phyloP scores from a whole-genome alignment of 148 eudicot genomes.

The Silene conica region DNA sequence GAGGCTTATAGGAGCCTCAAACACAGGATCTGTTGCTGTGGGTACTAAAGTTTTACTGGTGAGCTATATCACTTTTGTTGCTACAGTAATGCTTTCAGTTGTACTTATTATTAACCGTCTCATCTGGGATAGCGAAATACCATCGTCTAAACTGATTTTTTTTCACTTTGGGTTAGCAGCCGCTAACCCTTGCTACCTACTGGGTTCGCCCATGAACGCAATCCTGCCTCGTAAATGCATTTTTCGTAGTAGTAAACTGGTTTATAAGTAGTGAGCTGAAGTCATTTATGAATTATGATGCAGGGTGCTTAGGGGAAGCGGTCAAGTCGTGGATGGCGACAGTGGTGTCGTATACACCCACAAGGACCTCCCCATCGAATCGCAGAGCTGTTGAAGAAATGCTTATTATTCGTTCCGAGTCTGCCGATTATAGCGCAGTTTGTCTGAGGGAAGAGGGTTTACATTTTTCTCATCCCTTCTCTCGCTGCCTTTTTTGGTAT shows the following conservation, averaged over 20 bases:
- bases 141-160: too few relatives aligned
- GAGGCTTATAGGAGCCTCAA: too few relatives aligned
- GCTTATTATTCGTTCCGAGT: background rate
- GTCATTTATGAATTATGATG: conserved; percentile 13
- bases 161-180: too few relatives aligned
- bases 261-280: background rate
- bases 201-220: too few relatives aligned
- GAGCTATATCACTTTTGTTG: too few relatives aligned
- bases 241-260: background rate
- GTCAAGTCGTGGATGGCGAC: conserved; percentile 82
- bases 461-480: conserved; percentile 25
- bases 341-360: conserved; percentile 76
- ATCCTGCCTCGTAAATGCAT: background rate
- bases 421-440: conserved; percentile 32
- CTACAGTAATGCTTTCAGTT: too few relatives aligned
- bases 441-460: conserved; percentile 22
- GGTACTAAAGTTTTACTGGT: too few relatives aligned
- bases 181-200: too few relatives aligned
- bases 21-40: too few relatives aligned
- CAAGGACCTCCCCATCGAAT: conserved; percentile 50
- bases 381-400: conserved; percentile 3
- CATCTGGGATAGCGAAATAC: too few relatives aligned
- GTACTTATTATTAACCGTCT: too few relatives aligned
- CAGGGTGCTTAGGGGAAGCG: conserved; percentile 83
- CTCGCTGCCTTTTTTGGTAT: conserved; percentile 34